phyloP scores from a whole-genome alignment of 306 rosid genomes.

The Begonia masoniana region DNA sequence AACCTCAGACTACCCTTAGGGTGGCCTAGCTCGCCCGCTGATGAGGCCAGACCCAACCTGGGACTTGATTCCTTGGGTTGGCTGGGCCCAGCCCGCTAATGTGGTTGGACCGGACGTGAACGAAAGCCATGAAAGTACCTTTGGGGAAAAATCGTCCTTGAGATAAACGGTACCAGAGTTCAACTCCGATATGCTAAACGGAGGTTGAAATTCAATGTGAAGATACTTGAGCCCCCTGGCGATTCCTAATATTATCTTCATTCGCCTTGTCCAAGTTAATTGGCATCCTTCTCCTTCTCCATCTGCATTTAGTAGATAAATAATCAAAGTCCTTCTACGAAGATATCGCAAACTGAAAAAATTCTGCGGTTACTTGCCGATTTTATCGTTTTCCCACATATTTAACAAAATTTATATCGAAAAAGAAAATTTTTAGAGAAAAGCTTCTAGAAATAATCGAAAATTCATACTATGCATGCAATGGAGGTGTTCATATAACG shows the following conservation, averaged over 20 bases:
- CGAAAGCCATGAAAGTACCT: constrained; percentile 30
- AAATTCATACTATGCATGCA: constrained; percentile 32
- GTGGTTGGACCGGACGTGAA: constrained; percentile 1
- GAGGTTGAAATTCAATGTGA: constrained; percentile 83
- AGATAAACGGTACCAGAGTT: constrained; percentile 91
- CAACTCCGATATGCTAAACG: constrained; percentile 84
- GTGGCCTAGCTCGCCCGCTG: too few relatives aligned
- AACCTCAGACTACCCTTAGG: too few relatives aligned
- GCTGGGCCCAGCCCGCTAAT: too few relatives aligned
- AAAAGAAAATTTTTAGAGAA: too few relatives aligned
- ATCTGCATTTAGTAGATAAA: constrained; percentile 19
- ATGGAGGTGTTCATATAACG: constrained; percentile 78
- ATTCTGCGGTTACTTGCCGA: too few relatives aligned
- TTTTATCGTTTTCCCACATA: too few relatives aligned
- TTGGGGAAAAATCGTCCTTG: constrained; percentile 88
- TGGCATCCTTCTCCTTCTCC: constrained; percentile 94
- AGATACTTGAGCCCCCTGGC: constrained; percentile 82
- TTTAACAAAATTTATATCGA: too few relatives aligned
- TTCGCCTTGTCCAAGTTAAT: constrained; percentile 82
- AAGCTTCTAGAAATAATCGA: too few relatives aligned
- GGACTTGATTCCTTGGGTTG: too few relatives aligned
- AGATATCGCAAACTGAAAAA: not conserved
- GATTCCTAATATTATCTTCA: constrained; percentile 74
- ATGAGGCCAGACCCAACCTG: too few relatives aligned
- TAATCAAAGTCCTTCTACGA: not conserved